phyloP scores from a whole-genome alignment of 805 yeast species.

The Sugiyamaella lignohabitans region DNA sequence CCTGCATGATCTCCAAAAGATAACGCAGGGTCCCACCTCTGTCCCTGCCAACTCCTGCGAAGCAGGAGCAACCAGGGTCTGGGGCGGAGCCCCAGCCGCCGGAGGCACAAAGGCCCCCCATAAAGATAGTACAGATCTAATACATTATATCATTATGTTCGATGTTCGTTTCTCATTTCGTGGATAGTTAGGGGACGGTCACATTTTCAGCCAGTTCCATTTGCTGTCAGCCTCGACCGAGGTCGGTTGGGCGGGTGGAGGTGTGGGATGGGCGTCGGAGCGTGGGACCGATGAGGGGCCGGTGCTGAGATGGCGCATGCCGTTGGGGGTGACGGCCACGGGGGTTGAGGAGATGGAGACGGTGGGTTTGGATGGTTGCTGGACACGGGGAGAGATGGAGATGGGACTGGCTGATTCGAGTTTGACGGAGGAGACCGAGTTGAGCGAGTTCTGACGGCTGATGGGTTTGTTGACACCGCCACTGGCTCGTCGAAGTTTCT shows the following conservation, averaged over 20 bases:
- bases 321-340: background rate
- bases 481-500: constrained; percentile 1
- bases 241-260: no score
- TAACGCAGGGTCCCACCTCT: no score
- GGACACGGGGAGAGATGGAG: background rate
- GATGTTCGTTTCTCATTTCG: background rate
- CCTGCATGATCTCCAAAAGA: no score
- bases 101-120: no score
- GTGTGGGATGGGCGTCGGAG: no score
- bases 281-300: no score
- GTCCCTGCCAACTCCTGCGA: no score
- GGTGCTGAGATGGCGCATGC: no score
- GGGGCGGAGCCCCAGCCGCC: no score
- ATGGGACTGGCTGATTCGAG: background rate
- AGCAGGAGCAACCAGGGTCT: no score
- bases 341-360: background rate
- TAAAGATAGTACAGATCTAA: background rate
- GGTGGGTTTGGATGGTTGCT: background rate
- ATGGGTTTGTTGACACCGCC: constrained; percentile 1
- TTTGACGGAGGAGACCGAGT: background rate
- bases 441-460: constrained; percentile 13
- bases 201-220: constrained; percentile 26
- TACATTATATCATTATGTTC: background rate
- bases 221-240: constrained; percentile 16
- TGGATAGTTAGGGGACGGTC: background rate